Conservation (phyloP, 2,329 filamentous ascomycete species). For the Colletotrichum navitas region DNA sequence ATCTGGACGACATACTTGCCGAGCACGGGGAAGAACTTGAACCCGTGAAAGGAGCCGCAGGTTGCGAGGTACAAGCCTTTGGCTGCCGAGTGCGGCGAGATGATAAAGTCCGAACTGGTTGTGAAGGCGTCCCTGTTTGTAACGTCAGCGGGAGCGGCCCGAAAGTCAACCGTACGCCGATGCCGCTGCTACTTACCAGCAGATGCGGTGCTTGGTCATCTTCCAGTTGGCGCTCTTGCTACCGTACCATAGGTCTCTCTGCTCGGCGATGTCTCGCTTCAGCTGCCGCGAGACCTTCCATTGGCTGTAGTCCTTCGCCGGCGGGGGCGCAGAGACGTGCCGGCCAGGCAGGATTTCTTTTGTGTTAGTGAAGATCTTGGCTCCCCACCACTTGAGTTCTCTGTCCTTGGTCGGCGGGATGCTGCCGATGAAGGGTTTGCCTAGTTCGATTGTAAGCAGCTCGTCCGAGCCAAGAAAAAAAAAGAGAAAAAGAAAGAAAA, state of each 20-base stretch:
- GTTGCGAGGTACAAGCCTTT: constrained; percentile 71
- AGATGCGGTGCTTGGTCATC: constrained; percentile 73
- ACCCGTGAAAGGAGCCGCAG: constrained; percentile 76
- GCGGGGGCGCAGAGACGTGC: constrained; percentile 68
- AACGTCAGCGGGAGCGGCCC: background rate
- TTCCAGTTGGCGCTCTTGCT: constrained; percentile 67
- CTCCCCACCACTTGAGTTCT: constrained; percentile 72
- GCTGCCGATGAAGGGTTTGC: constrained; percentile 66
- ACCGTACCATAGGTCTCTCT: constrained; percentile 71
- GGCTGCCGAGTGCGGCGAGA: constrained; percentile 66
- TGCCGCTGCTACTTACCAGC: constrained; percentile 65
- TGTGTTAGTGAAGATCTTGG: constrained; percentile 70
- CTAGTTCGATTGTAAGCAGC: constrained; percentile 53
- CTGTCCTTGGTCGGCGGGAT: constrained; percentile 65
- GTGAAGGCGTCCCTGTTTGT: constrained; percentile 74
- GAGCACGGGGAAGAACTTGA: constrained; percentile 75
- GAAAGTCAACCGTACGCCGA: background rate
- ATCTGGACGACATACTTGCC: constrained; percentile 72
- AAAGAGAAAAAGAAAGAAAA: no score
- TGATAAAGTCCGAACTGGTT: constrained; percentile 71
- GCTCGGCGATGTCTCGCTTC: constrained; percentile 69
- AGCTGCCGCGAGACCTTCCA: constrained; percentile 70
- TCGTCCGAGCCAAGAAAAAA: constrained; percentile 41
- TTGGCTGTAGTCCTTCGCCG: constrained; percentile 69
- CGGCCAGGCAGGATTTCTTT: constrained; percentile 65